These are phyloP conservation scores for Discostella pseudostelligera DNA, from an alignment of 108 stramenopile genomes.

Conservation along the genomic window DNA sequence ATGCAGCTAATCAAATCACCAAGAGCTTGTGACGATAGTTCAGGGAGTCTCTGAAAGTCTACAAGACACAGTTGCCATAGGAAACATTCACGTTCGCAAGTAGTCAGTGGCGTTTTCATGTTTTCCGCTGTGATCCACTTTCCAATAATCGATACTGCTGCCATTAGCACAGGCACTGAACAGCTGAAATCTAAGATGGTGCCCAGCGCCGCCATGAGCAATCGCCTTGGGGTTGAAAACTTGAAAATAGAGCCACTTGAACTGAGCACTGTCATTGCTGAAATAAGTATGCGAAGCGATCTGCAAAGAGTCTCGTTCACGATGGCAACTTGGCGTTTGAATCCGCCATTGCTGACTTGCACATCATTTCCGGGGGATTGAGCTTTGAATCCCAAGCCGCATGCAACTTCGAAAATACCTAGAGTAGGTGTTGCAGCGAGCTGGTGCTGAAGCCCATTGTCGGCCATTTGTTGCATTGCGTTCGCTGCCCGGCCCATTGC, in stretches of 20 bases:
- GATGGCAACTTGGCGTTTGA: conserved; percentile 5
- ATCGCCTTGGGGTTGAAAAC: conserved; percentile 58
- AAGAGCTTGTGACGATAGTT: conserved; percentile 62
- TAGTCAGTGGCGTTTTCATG: conserved; percentile 51
- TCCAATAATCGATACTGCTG: conserved; percentile 58
- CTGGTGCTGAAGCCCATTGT: conserved; percentile 21
- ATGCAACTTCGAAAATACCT: conserved; percentile 62
- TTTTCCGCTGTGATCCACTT: conserved; percentile 53
- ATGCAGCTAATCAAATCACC: conserved; percentile 60
- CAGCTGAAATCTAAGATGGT: conserved; percentile 68
- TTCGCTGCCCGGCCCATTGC: not conserved
- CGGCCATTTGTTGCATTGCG: conserved; percentile 46
- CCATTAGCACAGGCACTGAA: conserved; percentile 59
- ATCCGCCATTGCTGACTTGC: not conserved
- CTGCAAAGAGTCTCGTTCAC: conserved; percentile 24
- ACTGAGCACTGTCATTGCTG: conserved; percentile 51
- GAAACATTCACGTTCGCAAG: conserved; percentile 62
- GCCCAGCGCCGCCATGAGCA: conserved; percentile 53
- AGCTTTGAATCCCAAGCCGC: conserved; percentile 32
- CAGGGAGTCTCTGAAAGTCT: conserved; percentile 64
- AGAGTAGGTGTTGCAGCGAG: conserved; percentile 62
- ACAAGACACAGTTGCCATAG: conserved; percentile 61
- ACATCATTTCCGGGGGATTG: conserved; percentile 12
- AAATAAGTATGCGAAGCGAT: conserved; percentile 16
- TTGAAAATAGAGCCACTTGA: conserved; percentile 41